A percentile compares a stretch with the other conserved stretches of the same genome.
Evolutionary conservation across 768 basidiomycete species (phyloP).

Genomic region (Lactifluus subvellereus): DNA sequence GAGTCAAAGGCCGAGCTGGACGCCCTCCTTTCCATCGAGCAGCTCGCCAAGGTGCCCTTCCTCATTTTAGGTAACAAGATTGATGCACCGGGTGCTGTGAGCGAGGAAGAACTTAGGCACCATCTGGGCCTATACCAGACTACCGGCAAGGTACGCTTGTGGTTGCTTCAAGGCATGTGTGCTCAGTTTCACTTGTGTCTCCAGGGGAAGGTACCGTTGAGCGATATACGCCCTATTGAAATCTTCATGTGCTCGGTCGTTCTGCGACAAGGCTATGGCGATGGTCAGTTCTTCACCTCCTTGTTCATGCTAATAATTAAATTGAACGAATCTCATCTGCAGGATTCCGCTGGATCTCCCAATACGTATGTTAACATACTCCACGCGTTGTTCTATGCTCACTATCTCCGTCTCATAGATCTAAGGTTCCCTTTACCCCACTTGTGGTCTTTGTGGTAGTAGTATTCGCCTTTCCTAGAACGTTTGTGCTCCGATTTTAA

Average conservation of each 20-base stretch:
- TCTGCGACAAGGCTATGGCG: slow-evolving; percentile 96
- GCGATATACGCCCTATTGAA: slow-evolving; percentile 96
- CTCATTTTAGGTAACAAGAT: slow-evolving; percentile 99
- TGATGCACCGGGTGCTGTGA: slow-evolving; percentile 95
- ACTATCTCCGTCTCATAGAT: slow-evolving; percentile 14
- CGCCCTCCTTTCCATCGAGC: slow-evolving; percentile 91
- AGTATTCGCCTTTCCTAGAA: slow-evolving; percentile 3
- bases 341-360: slow-evolving; percentile 95
- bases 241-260: slow-evolving; percentile 99
- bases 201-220: slow-evolving; percentile 95
- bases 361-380: slow-evolving; percentile 60
- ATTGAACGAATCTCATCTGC: neutral
- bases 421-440: neutral
- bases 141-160: slow-evolving; percentile 85
- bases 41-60: slow-evolving; percentile 95
- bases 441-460: neutral
- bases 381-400: slow-evolving; percentile 1
- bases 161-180: neutral
- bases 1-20: slow-evolving; percentile 98
- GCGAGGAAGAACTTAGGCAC: slow-evolving; percentile 95
- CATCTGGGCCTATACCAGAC: slow-evolving; percentile 95
- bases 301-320: slow-evolving; percentile 1
- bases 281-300: slow-evolving; percentile 46
- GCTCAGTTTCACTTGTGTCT: slow-evolving; percentile 12
- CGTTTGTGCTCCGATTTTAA: slow-evolving; percentile 15